A percentile compares a stretch with the other conserved stretches of the same genome.
Evolutionary conservation across 441 rosid genomes (phyloP).

Genomic region (California macrophylla): DNA sequence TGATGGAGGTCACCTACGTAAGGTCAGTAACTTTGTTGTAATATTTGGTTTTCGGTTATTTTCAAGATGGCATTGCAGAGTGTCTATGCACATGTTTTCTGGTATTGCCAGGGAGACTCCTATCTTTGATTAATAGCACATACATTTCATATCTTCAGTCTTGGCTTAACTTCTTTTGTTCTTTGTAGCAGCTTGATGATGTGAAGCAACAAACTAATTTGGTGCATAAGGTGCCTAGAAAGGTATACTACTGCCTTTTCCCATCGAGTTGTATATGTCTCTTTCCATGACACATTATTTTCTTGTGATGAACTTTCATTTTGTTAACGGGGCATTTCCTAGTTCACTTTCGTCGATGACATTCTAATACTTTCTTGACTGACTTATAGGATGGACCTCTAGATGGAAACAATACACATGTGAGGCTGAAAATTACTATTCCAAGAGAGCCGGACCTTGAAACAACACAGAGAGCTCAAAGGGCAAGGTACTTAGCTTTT

Average conservation of each 20-base stretch:
- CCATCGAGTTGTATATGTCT: not conserved
- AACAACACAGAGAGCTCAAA: slow-evolving; percentile 75
- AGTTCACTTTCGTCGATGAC: not conserved
- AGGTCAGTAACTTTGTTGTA: slow-evolving; percentile 31
- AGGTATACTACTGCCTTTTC: slow-evolving; percentile 33
- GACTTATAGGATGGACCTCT: slow-evolving; percentile 40
- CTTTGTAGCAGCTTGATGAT: slow-evolving; percentile 49
- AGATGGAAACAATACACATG: slow-evolving; percentile 29
- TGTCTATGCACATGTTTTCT: not conserved
- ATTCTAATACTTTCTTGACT: slow-evolving; percentile 3
- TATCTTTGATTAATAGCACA: not conserved
- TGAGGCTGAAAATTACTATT: slow-evolving; percentile 57
- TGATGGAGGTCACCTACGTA: slow-evolving; percentile 69
- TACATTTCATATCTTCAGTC: not conserved
- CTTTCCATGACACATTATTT: not conserved
- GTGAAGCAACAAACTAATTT: slow-evolving; percentile 54
- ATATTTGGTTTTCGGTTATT: slow-evolving; percentile 11
- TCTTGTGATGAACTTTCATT: not conserved
- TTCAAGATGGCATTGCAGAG: slow-evolving; percentile 10
- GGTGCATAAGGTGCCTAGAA: slow-evolving; percentile 68
- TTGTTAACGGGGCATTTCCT: not conserved
- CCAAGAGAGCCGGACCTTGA: slow-evolving; percentile 88
- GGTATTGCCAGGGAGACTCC: slow-evolving; percentile 1
- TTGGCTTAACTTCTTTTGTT: not conserved
- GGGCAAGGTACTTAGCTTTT: slow-evolving; percentile 43